Evolutionary conservation across 257 asterid species (phyloP), one percentile per base, ranked within the genome.

Genomic region (Lycium ferocissimum): DNA sequence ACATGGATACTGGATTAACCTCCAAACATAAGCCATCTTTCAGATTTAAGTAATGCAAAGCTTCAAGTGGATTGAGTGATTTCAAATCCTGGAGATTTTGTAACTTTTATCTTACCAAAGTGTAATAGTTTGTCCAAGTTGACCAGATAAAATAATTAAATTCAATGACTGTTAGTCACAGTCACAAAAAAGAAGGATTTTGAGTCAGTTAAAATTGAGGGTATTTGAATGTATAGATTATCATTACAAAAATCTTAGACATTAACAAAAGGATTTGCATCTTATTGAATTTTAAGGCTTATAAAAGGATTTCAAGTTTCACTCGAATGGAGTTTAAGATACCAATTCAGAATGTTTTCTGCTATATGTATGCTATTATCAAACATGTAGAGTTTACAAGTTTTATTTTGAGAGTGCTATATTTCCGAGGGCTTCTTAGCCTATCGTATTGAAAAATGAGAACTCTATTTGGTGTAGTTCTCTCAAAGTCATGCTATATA

Each of bases 401-500:
- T 40, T 43, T 40, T 43, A 43, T 43, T 70, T 71, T 71, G 56
- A 43, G 56, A 9, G 56, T 43, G 7, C 56, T 71, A 71, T 71
- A 45, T 71, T 71, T 71, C 56, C 51, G 6, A 45, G 14, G 2
- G 58, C 80, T 45, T n/a, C 59, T 45, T 73, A 73, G 80, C 59
- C n/a, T 45, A 45, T 1, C 58, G n/a, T 10, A 73, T 45, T 73
- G 59, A 73, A 38, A 49, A 73, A 45, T 2, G 18, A 73, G 40
- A 73, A 73, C 58, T 73, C 40, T 73, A 45, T n/a, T 73, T 43
- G 80, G 38, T 45, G 59, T 73, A 73, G 12, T 33, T 73, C n/a
- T 72, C 80, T 73, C 58, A 45, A 45, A 45, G 58, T 73, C 80
- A 73, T 73, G 80, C 80, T 73, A 45, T 43, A 45, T 45, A 73